These are phyloP conservation scores for Phanerodontia chrysosporium DNA, from an alignment of 768 basidiomycete species.

Conservation along the genomic window DNA sequence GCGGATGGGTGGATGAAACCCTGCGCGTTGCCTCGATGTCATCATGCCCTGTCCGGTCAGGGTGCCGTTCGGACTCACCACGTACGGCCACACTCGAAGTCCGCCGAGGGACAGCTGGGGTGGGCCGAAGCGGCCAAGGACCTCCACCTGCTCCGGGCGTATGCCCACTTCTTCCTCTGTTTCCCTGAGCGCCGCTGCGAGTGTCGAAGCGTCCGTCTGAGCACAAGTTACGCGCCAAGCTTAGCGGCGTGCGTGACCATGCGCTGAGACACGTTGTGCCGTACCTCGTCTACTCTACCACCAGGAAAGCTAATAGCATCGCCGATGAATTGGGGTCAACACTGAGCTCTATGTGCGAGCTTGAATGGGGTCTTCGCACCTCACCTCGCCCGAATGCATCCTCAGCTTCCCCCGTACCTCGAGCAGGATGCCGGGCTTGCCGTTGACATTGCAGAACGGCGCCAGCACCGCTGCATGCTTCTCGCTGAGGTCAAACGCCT, in stretches of 20 bases:
- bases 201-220: slow-evolving; percentile 49
- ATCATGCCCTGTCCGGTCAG: neutral
- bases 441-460: slow-evolving; percentile 71
- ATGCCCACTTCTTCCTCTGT: slow-evolving; percentile 73
- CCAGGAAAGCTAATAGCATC: slow-evolving; percentile 60
- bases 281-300: slow-evolving; percentile 62
- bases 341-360: neutral
- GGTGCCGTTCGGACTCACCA: slow-evolving; percentile 46
- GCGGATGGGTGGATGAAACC: slow-evolving; percentile 26
- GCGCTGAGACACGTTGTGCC: slow-evolving; percentile 12
- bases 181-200: slow-evolving; percentile 64
- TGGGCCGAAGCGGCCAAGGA: slow-evolving; percentile 63
- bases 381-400: slow-evolving; percentile 79
- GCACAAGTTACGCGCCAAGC: neutral
- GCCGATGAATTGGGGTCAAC: neutral
- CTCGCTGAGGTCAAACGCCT: slow-evolving; percentile 24
- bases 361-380: slow-evolving; percentile 40
- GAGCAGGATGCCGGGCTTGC: slow-evolving; percentile 62
- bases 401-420: slow-evolving; percentile 65
- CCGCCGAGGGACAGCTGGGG: slow-evolving; percentile 55
- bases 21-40: slow-evolving; percentile 11
- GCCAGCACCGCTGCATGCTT: slow-evolving; percentile 68
- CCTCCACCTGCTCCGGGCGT: slow-evolving; percentile 51
- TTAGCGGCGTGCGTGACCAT: neutral
- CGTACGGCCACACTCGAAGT: slow-evolving; percentile 70